A percentile compares a stretch with the other conserved stretches of the same genome.
These are phyloP conservation scores for Millerozyma acaciae DNA, from an alignment of 805 yeast species.

Conservation along the genomic window DNA sequence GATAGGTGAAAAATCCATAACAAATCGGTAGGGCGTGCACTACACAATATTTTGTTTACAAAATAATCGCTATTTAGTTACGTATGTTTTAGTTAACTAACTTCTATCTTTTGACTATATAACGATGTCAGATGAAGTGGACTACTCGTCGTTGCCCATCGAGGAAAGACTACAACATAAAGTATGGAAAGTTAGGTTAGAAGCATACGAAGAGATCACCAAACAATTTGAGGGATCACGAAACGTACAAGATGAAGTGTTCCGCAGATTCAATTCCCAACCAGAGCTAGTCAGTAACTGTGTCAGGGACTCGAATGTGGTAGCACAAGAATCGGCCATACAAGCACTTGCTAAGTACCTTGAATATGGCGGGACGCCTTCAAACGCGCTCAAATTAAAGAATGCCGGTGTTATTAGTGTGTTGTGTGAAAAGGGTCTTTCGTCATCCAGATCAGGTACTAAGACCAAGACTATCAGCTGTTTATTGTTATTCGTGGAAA, in stretches of 20 bases:
- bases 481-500: slow-evolving; percentile 59
- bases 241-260: slow-evolving; percentile 52
- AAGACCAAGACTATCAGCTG: slow-evolving; percentile 63
- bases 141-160: slow-evolving; percentile 59
- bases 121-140: slow-evolving; percentile 45
- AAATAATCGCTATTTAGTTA: slow-evolving; percentile 5
- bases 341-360: slow-evolving; percentile 51
- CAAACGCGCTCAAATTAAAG: slow-evolving; percentile 39
- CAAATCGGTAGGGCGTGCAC: too few relatives aligned
- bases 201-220: slow-evolving; percentile 69
- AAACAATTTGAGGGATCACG: slow-evolving; percentile 50
- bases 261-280: slow-evolving; percentile 44
- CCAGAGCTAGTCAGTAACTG: slow-evolving; percentile 57
- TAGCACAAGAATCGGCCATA: slow-evolving; percentile 84
- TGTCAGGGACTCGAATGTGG: slow-evolving; percentile 79
- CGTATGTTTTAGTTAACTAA: not conserved
- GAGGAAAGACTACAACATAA: slow-evolving; percentile 65
- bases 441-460: slow-evolving; percentile 72
- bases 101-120: too few relatives aligned
- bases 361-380: slow-evolving; percentile 49
- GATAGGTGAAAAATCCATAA: too few relatives aligned
- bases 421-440: slow-evolving; percentile 77
- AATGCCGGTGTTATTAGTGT: slow-evolving; percentile 39
- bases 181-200: slow-evolving; percentile 81
- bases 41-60: slow-evolving; percentile 13